Percentiles rank a stretch among this genome's conserved stretches.
Conservation (phyloP, 352 stramenopile species). For the Pythium phragmiticola region DNA sequence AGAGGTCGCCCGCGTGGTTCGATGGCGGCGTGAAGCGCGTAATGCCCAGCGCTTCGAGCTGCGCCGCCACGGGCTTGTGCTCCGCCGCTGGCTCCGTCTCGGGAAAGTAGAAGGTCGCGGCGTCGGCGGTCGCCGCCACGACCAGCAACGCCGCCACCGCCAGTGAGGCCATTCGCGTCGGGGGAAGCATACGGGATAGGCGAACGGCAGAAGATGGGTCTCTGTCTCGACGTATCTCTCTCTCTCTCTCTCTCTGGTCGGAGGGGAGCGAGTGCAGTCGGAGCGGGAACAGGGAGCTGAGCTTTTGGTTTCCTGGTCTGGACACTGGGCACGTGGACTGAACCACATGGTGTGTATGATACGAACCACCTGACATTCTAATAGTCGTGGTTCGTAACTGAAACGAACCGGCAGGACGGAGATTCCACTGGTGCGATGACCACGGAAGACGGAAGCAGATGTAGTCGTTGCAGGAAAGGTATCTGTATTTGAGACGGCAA, state of each 20-base stretch:
- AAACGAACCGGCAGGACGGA: background rate
- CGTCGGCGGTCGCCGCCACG: constrained; percentile 3
- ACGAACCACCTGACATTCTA: background rate
- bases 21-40: constrained; percentile 37
- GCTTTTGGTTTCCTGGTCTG: too few relatives aligned
- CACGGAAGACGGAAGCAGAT: too few relatives aligned
- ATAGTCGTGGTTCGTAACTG: background rate
- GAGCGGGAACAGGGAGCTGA: too few relatives aligned
- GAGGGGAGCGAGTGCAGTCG: background rate
- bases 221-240: too few relatives aligned
- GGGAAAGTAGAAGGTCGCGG: constrained; percentile 51
- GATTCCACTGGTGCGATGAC: too few relatives aligned
- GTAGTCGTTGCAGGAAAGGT: too few relatives aligned
- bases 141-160: background rate
- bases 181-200: constrained; percentile 10
- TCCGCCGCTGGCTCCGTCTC: constrained; percentile 33
- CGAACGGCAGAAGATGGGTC: too few relatives aligned
- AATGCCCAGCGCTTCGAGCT: constrained; percentile 56
- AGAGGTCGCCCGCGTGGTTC: constrained; percentile 22
- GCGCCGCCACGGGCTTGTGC: constrained; percentile 44
- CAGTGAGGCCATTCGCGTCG: constrained; percentile 9
- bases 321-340: background rate
- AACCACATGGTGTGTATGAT: background rate
- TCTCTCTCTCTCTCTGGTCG: too few relatives aligned
- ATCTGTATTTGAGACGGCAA: too few relatives aligned